Base-by-base conservation (phyloP, 2,329 filamentous ascomycete species). In the Ceratocystis huliohia region DNA sequence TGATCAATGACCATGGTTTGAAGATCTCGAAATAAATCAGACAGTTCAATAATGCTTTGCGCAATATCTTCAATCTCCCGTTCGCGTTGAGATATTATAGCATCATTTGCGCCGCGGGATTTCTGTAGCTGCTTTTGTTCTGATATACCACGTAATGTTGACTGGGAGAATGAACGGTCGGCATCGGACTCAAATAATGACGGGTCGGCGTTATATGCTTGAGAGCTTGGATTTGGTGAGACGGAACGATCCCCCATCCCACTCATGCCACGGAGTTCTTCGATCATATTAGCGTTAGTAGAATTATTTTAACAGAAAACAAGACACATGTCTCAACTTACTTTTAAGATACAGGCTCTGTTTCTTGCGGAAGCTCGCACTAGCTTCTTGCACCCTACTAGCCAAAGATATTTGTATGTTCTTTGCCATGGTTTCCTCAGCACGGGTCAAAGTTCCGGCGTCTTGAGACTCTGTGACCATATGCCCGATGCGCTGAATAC, bases 41-140 rank as follows among this genome's bases (percentile, higher is more conserved):
- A 90, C 6, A 99, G 80, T 74, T 97, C 93, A 72, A 99, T 97
- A 75, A 99, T 97, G 67, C 94, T 93, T 74, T 96, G 92, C 1
- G 94, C 94, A 69, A 99, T 99, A 71, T 96, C 92, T 73, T 96
- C 95, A 72, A 99, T 99, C 76, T 97, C 94, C 50, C 89, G 87
- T 76, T 99, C 94, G 69, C 94, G 89, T 75, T 97, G 94, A 69
- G 87, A 84, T 71, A 99, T 97, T 46, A 85, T 85, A 2, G 86
- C 81, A 73, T 97, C 93, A 73, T 95, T 91, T 86, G 67, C 67
- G 20, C 67, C 64, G n/a, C 64, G 67, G 10, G 57, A 41, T 64
- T 66, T 65, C n/a, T 68, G 84, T 37, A 88, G 78, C 66, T 84
- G 81, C 70, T 82, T 83, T 72, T 85, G 83, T 65, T 88, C 84